Percentiles rank a stretch among this genome's conserved stretches.
Evolutionary conservation across 441 rosid species (phyloP).

Genomic region (Cnidoscolus chayamansa): DNA sequence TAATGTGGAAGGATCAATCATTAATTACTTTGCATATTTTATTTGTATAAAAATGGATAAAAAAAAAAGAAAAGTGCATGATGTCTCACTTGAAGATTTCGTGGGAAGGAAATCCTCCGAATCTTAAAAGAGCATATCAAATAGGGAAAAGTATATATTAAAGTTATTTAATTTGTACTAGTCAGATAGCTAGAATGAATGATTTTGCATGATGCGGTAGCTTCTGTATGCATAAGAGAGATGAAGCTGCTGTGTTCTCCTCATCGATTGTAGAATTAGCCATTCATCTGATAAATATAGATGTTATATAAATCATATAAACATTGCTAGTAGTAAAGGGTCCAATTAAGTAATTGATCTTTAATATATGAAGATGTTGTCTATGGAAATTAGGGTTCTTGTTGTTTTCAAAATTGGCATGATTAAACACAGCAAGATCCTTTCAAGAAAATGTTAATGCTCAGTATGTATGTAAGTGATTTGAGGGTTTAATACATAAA

Average conservation of each 20-base stretch:
- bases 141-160: slow-evolving; percentile 31
- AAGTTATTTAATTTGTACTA: slow-evolving; percentile 28
- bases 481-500: neutral
- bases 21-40: slow-evolving; percentile 18
- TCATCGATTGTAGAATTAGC: slow-evolving; percentile 5
- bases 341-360: neutral
- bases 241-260: neutral
- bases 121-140: slow-evolving; percentile 36
- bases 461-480: no score
- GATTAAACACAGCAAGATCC: neutral
- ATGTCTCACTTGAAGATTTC: slow-evolving; percentile 31
- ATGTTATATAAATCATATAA: neutral
- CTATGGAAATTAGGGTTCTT: slow-evolving; percentile 8
- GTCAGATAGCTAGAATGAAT: slow-evolving; percentile 5
- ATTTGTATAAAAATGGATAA: slow-evolving; percentile 15
- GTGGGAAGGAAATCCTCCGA: slow-evolving; percentile 47
- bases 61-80: slow-evolving; percentile 9
- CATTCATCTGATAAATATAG: neutral
- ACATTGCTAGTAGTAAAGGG: neutral
- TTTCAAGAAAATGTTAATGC: no score
- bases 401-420: neutral
- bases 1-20: slow-evolving; percentile 24
- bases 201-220: slow-evolving; percentile 16
- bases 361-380: neutral
- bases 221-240: neutral